These are phyloP conservation scores for Candida insectalens DNA, from an alignment of 805 yeast genomes.

Conservation along the genomic window DNA sequence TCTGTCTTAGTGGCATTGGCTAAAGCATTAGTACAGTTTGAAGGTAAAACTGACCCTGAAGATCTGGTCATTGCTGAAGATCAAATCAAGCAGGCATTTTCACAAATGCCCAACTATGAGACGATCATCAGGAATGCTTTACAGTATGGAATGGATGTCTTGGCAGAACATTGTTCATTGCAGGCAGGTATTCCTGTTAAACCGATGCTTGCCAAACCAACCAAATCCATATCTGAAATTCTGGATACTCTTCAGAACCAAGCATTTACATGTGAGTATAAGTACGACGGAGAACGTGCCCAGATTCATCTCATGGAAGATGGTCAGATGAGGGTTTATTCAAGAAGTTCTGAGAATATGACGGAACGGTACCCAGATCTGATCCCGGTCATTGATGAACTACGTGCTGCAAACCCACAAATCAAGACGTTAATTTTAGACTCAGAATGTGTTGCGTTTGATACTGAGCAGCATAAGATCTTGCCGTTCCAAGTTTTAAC, in stretches of 20 bases:
- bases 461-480: constrained; percentile 62
- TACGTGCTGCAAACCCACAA: constrained; percentile 17
- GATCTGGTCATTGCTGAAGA: constrained; percentile 60
- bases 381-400: constrained; percentile 51
- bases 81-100: constrained; percentile 72
- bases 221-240: constrained; percentile 87
- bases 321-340: constrained; percentile 69
- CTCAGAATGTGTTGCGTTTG: constrained; percentile 99
- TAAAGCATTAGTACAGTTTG: constrained; percentile 67
- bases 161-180: constrained; percentile 60
- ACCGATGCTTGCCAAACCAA: constrained; percentile 98
- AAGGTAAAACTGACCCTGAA: constrained; percentile 32
- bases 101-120: constrained; percentile 87
- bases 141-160: constrained; percentile 54
- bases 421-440: constrained; percentile 68
- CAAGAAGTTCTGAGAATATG: constrained; percentile 96
- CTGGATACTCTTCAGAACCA: constrained; percentile 80
- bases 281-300: constrained; percentile 97
- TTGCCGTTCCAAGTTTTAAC: constrained; percentile 90
- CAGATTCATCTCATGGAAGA: constrained; percentile 70
- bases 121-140: constrained; percentile 58
- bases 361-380: constrained; percentile 92
- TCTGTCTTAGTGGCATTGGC: constrained; percentile 79
- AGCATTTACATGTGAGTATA: constrained; percentile 89
- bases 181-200: constrained; percentile 92